Base-by-base conservation (phyloP, 176 grass and related monocot species). In the Zoysia pacifica region DNA sequence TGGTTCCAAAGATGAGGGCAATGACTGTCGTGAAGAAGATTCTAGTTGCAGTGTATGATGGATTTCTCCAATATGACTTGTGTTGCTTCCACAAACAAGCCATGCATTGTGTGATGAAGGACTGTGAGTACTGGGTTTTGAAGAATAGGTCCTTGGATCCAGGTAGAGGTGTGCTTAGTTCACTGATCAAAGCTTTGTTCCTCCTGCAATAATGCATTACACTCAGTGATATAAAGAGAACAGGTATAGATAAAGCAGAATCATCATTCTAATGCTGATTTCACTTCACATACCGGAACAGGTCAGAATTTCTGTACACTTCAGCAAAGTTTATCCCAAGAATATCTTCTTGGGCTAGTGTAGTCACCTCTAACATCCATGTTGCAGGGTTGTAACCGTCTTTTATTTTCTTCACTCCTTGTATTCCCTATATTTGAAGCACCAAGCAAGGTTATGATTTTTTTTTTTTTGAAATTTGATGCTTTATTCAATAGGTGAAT, bases 61-160 rank as follows among this genome's bases (percentile, higher is more conserved):
- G 91, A 91, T 97, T 97, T 59, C 91, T 88, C 94, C 94, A 97
- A 76, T 97, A 97, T 3, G 94, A 97, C 48, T 84, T 90, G 20
- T 97, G 91, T 15, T 97, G 94, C 84, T 97, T 97, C 94, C 94
- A 97, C 62, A 97, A 41, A 72, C 91, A 91, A 88, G 94, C 91
- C 49, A 86, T 81, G 52, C 94, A 97, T 66, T 97, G 94, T 68
- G 91, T 90, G 70, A 88, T 13, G 75, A 97, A 93, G 46, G 86
- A 70, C 61, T 93, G 91, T 55, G 94, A 89, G 44, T 91, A 90
- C 42, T 89, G 81, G 16, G 76, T 91, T 70, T 89, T 84, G 72
- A 97, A 97, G 67, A 83, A 83, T 28, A 97, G 61, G 79, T 97
- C 91, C 72, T 62, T 89, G 35, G 94, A 97, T 64, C 94, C 94